Base-by-base conservation (phyloP, 2,329 filamentous ascomycete species). In the Colletotrichum melonis region DNA sequence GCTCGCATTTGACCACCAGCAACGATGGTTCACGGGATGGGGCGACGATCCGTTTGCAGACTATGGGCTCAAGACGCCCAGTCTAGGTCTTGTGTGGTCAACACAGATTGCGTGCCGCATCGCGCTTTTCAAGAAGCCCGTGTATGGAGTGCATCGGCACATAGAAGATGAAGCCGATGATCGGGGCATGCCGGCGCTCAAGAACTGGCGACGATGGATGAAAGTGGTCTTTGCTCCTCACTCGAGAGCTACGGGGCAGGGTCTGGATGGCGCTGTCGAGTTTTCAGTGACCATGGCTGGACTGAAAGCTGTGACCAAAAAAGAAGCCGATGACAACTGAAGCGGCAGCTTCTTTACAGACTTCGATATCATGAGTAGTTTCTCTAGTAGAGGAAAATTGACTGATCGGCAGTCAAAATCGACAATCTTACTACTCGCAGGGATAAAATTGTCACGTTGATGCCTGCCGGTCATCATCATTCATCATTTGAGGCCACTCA, bases 1-100 rank as follows among this genome's bases (percentile, higher is more conserved):
- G 0, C 86, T 98, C 49, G 89, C 90, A 38, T 89, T 98, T 9
- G 92, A 97, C 77, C 94, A 98, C 82, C 96, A 98, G 82, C 95
- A 98, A 81, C 90, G 94, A 56, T 98, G 95, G 90, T 97, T 98
- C 83, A 97, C 95, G 4, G 95, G 97, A 75, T 98, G 97, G 96
- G 95, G 96, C 26, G 94, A 97, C 81, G 87, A 91, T 69, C 84
- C 88, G 19, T 78, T 82, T 30, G 81, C 84, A 24, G 79, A 83
- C 14, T 81, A 85, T 62, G 82, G 84, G 30, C 83, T 93, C 68
- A 98, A 98, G 83, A 98, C 94, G 0, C 96, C 96, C 0, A 94
- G 94, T 7, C 84, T 98, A 28, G 96, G 96, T 0, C 87, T 98
- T 8, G 93, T 97, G 12, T 98, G 96, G 96, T 92, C 94, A 3